These are phyloP conservation scores for Saussurea involucrata DNA, from an alignment of 129 eudicot genomes.

Conservation along the genomic window DNA sequence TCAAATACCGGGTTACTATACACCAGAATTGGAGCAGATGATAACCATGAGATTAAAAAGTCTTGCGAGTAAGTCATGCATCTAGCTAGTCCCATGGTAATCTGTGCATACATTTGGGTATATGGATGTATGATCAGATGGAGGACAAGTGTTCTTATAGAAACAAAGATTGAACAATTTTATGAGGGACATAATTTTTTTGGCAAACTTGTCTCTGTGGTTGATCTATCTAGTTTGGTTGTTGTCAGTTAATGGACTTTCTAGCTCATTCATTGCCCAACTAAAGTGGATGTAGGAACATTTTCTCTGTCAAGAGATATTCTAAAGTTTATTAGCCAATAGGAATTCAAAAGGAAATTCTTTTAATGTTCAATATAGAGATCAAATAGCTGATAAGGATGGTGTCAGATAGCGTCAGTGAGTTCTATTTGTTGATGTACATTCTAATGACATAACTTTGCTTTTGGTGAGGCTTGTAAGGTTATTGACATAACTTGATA, in stretches of 20 bases:
- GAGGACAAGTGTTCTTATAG: background rate
- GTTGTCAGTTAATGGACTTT: background rate
- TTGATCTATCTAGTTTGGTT: conserved; percentile 3
- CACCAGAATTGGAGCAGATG: background rate
- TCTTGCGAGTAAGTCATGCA: background rate
- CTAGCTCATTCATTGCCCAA: conserved; percentile 8
- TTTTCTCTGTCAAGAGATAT: background rate
- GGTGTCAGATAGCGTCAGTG: background rate
- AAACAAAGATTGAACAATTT: background rate
- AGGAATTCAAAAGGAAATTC: background rate
- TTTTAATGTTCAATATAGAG: background rate
- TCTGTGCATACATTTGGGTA: background rate
- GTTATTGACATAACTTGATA: background rate
- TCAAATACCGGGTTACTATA: background rate
- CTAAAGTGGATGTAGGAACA: conserved; percentile 1
- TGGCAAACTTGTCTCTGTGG: background rate
- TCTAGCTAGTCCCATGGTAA: background rate
- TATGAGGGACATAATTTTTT: background rate
- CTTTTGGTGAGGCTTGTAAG: background rate
- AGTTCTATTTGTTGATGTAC: background rate
- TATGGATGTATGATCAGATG: conserved; percentile 4
- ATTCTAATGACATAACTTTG: background rate
- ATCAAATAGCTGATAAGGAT: conserved; percentile 13
- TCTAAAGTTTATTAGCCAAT: background rate
- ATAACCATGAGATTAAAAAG: background rate